phyloP scores from a whole-genome alignment of 495 filamentous ascomycete species.

The Lichenothelia convexa region DNA sequence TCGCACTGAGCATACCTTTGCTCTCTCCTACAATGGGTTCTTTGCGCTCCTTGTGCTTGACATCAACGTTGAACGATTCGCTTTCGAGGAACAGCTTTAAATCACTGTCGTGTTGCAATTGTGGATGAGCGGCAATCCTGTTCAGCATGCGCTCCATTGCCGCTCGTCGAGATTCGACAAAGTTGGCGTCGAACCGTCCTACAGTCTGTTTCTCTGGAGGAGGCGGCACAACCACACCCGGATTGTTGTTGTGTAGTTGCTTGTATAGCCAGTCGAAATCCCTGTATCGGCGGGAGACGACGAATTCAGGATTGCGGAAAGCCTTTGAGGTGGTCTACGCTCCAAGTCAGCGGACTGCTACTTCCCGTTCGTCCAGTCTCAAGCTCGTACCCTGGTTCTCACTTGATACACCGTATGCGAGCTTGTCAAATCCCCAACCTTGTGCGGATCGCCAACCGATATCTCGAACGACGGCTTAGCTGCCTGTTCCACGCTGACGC shows the following conservation, averaged over 20 bases:
- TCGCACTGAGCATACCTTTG: conserved; percentile 77
- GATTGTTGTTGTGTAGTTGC: conserved; percentile 80
- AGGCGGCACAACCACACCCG: conserved; percentile 85
- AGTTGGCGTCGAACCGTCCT: conserved; percentile 88
- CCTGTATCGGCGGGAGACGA: conserved; percentile 79
- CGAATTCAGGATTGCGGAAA: conserved; percentile 77
- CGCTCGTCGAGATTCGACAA: conserved; percentile 77
- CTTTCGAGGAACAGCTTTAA: conserved; percentile 94
- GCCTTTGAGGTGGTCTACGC: conserved; percentile 81
- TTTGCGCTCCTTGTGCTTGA: conserved; percentile 93
- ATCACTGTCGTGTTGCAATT: conserved; percentile 82
- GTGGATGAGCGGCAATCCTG: conserved; percentile 77
- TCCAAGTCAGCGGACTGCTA: conserved; percentile 2
- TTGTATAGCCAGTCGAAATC: conserved; percentile 98
- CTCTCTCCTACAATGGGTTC: conserved; percentile 72
- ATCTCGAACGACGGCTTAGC: conserved; percentile 86
- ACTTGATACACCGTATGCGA: conserved; percentile 97
- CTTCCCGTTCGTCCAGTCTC: background rate
- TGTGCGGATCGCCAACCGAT: conserved; percentile 86
- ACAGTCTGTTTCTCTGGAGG: conserved; percentile 97
- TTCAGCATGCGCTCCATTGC: conserved; percentile 94
- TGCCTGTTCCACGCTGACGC: conserved; percentile 74
- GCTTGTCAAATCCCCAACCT: conserved; percentile 89
- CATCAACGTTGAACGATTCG: conserved; percentile 83
- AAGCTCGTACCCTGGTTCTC: conserved; percentile 56